Evolutionary conservation across 768 basidiomycete genomes (phyloP), one percentile per base, ranked within the genome.

Genomic region (Mycena filopes): DNA sequence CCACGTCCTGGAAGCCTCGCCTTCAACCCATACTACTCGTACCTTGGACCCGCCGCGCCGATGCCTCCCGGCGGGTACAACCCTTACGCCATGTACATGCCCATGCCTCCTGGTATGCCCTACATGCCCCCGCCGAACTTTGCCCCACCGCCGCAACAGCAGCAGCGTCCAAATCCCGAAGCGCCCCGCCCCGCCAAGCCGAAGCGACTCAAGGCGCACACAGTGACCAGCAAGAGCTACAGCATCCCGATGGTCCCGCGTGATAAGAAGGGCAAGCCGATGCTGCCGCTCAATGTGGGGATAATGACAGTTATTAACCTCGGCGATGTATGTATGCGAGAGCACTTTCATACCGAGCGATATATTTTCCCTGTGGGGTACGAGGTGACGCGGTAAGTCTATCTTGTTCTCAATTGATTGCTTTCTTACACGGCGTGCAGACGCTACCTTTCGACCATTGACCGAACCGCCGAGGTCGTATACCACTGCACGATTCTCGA

Each of bases 321-420:
- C 0, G 94, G 94, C 3, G 86, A 87, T 55, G 87, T 94, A 9
- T 93, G 91, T 72, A 87, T 89, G 88, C 83, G 91, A 31, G 92
- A 94, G 67, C 91, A 94, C 73, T 95, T 94, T 72, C 91, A 93
- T 74, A 94, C 93, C 0, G 93, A 95, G 74, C 81, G 94, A 55
- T 95, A 95, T 73, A 95, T 95, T 67, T 95, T 93, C 71, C 94
- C 94, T 12, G 90, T 94, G 42, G 92, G 92, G 18, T 95, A 94
- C 73, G 91, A 93, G 72, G 91, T 93, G 7, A 90, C 88, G 5
- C 84, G 93, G 92, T 91, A 43, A 51, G 84, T 73, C 20, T 12
- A 46, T 12, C 47, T 16, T 42, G 21, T 20, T 47, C 28, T 58
- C 29, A 45, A 23, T 23, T 60, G 43, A 54, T 23, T 60, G 16